Conservation (phyloP, 1,284 basidiomycete genomes). For the Cryptococcus amylolentus region DNA sequence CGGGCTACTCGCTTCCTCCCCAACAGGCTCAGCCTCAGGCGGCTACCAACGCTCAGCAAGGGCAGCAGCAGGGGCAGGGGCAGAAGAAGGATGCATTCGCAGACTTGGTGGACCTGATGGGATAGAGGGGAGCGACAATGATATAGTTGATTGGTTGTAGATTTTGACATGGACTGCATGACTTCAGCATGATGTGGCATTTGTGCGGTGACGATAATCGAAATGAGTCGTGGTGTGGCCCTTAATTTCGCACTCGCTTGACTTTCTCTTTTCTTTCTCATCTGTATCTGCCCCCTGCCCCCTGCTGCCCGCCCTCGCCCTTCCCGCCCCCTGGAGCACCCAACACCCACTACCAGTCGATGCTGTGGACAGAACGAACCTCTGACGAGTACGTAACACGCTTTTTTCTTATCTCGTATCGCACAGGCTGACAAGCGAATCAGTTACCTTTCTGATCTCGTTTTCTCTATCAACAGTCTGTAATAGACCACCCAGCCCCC, state of each 20-base stretch:
- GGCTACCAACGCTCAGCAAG: conserved; percentile 4
- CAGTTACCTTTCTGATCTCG: conserved; percentile 49
- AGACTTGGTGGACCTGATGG: conserved; percentile 48
- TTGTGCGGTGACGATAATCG: background rate
- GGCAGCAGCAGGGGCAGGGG: conserved; percentile 17
- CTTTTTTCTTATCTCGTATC: conserved; percentile 48
- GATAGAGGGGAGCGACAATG: conserved; percentile 10
- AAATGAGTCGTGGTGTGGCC: background rate
- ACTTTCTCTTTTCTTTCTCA: no score
- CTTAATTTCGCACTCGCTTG: background rate
- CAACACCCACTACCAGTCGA: conserved; percentile 18
- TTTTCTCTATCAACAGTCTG: conserved; percentile 39
- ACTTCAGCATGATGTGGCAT: background rate
- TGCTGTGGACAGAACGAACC: conserved; percentile 48
- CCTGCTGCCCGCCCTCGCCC: no score
- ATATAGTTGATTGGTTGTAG: no score
- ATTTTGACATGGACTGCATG: background rate
- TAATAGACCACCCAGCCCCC: conserved; percentile 15
- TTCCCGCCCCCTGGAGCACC: no score
- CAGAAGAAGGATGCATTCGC: conserved; percentile 50
- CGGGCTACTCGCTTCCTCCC: conserved; percentile 26
- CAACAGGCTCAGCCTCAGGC: conserved; percentile 15
- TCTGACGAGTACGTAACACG: conserved; percentile 48
- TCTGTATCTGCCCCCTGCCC: no score
- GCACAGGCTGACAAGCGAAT: background rate